Evolutionary conservation across 2,329 filamentous ascomycete genomes (phyloP), one percentile per base, ranked within the genome.

Genomic region (Xenosphaeropsis pyriputrescens): DNA sequence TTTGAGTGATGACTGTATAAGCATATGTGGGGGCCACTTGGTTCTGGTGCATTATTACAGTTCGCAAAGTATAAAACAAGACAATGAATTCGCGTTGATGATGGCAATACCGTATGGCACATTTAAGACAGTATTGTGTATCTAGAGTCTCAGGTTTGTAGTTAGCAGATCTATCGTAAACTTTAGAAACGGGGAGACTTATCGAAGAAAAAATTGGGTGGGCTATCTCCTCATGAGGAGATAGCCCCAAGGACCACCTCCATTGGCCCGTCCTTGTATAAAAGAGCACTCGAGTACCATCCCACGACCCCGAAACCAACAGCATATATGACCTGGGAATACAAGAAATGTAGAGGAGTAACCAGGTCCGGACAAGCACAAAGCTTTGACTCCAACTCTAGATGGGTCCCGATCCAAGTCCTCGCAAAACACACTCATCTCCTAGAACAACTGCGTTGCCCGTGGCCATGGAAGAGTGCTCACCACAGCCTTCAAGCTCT

Each of bases 331-430:
- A 19, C 44, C 35, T 38, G 39, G 33, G 40, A 37, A 29, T 36
- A 45, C 43, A 49, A 38, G 40, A 29, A 16, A 38, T 30, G 22
- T 26, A 26, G 22, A 39, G 39, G 40, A 42, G 45, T 45, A 44
- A 46, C 46, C 46, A 47, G 48, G 42, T 41, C 43, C 47, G 53
- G 84, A 89, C 83, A 88, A 89, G 85, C 72, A 69, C 84, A 66
- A 85, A 77, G 67, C 85, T 86, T 85, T 93, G 85, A 93, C 79
- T 66, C 82, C 82, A 85, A 86, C 82, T 72, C 79, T 57, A 75
- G 82, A 85, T 85, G 85, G 82, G 83, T 85, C 84, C 85, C 69
- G 61, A 60, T 26, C 22, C 22, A 26, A 26, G 22, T 9, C 22
- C 8, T 26, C 22, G 8, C 18, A 26, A 26, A 26, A 26, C 22